Conservation (phyloP, 306 rosid genomes). For the Inga leiocalycina region DNA sequence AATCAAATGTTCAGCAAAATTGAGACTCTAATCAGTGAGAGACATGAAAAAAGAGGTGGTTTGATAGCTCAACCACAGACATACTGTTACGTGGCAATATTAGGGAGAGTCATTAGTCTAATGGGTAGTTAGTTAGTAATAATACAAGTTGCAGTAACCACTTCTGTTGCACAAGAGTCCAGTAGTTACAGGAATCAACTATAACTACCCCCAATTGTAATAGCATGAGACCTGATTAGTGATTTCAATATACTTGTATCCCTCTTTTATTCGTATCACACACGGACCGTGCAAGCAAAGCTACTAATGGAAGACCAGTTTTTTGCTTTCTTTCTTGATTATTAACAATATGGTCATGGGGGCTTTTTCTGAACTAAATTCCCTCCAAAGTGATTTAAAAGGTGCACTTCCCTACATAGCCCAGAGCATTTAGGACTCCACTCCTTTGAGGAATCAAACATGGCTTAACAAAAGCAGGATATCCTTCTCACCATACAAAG, state of each 20-base stretch:
- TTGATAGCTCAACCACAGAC: neutral
- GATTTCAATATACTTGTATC: no score
- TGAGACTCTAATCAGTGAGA: neutral
- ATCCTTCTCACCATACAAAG: neutral
- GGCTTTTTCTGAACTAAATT: neutral
- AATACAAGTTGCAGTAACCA: no score
- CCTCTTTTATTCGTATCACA: no score
- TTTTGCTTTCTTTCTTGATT: neutral
- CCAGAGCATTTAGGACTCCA: neutral
- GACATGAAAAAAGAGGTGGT: neutral
- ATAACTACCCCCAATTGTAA: no score
- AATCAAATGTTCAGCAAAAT: neutral
- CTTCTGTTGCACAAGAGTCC: no score
- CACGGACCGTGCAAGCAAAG: neutral
- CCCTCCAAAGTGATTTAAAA: conserved; percentile 49
- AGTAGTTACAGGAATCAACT: no score
- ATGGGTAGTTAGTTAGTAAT: no score
- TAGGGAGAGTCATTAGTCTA: no score
- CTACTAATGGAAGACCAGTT: neutral
- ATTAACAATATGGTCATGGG: neutral
- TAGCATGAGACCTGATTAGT: no score
- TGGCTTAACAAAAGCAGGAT: neutral
- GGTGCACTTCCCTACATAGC: neutral
- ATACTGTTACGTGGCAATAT: no score
- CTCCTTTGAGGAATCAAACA: neutral